Evolutionary conservation across 768 basidiomycete genomes (phyloP), one percentile per base, ranked within the genome.

Genomic region (Tricholoma matsutake): DNA sequence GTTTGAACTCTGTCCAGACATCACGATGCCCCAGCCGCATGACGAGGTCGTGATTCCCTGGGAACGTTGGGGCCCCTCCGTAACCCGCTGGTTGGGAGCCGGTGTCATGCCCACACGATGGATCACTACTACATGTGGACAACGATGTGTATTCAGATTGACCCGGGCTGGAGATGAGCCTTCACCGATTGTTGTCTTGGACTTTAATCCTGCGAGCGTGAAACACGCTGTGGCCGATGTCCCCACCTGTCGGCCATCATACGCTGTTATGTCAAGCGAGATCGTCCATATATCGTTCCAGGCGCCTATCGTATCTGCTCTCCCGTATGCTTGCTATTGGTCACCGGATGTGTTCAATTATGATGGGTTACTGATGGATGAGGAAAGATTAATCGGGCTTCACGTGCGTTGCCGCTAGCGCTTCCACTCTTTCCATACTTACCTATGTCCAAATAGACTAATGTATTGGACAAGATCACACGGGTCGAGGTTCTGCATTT

Each of bases 51-150:
- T 16, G 53, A 13, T 76, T 6, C 65, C 67, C 1, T 78, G 74
- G 69, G 43, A 51, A 3, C 56, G 65, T 3, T 78, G 78, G 76
- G 77, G 75, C 6, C 73, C 73, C 4, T 63, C 68, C 0, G 58
- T 69, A 2, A 75, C 75, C 14, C 65, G 75, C n/a, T 75, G 75
- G 73, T 67, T 77, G 34, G 63, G 66, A 14, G 60, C 70, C 16
- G 68, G 72, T 8, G 56, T 57, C 6, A 58, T 69, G 43, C 66
- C 74, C 1, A 77, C 74, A 2, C 66, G 74, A 5, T 79, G 78
- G 79, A 77, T 78, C 25, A 78, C 77, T 20, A 78, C 75, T 0
- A 72, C 72, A 16, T 67, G 68, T 32, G 75, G 75, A 0, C 73
- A 77, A 63, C 63, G 77, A 10, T 73, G 69, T 34, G 72, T 16